Base-by-base conservation (phyloP, 2,329 filamentous ascomycete species). In the Trichoderma citrinoviride region DNA sequence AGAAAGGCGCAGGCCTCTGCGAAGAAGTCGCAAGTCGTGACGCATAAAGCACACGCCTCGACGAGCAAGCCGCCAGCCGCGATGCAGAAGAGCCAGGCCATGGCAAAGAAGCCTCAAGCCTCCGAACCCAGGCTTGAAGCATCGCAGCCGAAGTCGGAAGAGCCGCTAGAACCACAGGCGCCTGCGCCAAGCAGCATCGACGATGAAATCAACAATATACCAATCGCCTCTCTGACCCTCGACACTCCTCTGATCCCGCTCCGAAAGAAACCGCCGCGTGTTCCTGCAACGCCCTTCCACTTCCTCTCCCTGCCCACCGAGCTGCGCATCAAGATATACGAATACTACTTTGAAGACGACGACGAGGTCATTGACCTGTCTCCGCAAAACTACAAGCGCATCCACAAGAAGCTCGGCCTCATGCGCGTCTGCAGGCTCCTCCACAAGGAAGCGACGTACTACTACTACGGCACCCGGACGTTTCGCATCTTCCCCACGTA, bases 251-350 rank as follows among this genome's bases (percentile, higher is more conserved):
- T 71, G 5, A 72, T 68, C 67, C 76, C 74, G 1, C 67, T 77
- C n/a, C 68, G 53, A 33, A 71, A 72, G 25, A 79, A 75, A 64
- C 66, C 71, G 70, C 62, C 66, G 7, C 74, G 73, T 8, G 70
- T 70, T 0, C 77, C 77, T 19, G 72, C 76, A 2, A 74, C 76
- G 50, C 81, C 85, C 0, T 91, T 91, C 63, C 83, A 79, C 7
- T 90, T 93, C 73, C 81, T 92, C 65, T 79, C 84, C 33, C 78
- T 93, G 1, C 90, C 90, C 0, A 82, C 85, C 0, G 90, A 93
- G 72, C 75, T 93, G 33, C 87, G 90, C 7, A 79, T 89, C 66
- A 85, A 86, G 70, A 84, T 93, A 14, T 93, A 92, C 73, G 82
- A 80, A 44, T 80, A 87, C 69, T 82, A 87, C 68, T 89, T 92